phyloP scores from a whole-genome alignment of 352 stramenopile species.

The Phytophthora uliginosa region DNA sequence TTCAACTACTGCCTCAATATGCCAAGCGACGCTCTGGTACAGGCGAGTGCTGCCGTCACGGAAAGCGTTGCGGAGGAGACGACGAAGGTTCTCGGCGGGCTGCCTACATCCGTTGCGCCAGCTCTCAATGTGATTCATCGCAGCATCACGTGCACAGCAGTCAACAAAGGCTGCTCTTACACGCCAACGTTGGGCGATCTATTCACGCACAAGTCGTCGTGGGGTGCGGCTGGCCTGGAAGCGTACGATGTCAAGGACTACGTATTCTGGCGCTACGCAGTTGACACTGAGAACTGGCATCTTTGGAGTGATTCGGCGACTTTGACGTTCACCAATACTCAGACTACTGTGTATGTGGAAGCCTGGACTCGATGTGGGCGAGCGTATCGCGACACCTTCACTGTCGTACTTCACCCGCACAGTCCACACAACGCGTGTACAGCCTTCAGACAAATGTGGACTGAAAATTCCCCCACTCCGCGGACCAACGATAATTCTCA shows the following conservation, averaged over 20 bases:
- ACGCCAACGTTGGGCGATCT: slow-evolving; percentile 14
- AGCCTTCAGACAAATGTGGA: slow-evolving; percentile 30
- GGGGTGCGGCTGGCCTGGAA: not conserved
- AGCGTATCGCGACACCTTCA: slow-evolving; percentile 35
- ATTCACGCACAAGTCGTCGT: slow-evolving; percentile 9
- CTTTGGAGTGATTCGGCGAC: slow-evolving; percentile 2
- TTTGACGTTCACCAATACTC: slow-evolving; percentile 36
- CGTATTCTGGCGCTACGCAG: slow-evolving; percentile 66
- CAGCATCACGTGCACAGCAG: slow-evolving; percentile 25
- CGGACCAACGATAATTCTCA: not conserved
- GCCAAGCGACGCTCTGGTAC: slow-evolving; percentile 6
- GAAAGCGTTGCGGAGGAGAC: slow-evolving; percentile 1
- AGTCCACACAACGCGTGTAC: slow-evolving; percentile 24
- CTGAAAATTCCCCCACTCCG: slow-evolving; percentile 16
- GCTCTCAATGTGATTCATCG: slow-evolving; percentile 18
- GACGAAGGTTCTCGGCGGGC: slow-evolving; percentile 9
- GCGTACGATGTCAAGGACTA: slow-evolving; percentile 18
- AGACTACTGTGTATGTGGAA: slow-evolving; percentile 54
- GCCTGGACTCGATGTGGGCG: slow-evolving; percentile 66
- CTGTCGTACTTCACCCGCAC: slow-evolving; percentile 47
- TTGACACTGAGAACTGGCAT: slow-evolving; percentile 19
- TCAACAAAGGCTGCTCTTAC: slow-evolving; percentile 21
- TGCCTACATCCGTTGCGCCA: slow-evolving; percentile 5
- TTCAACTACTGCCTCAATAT: slow-evolving; percentile 30
- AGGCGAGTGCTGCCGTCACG: slow-evolving; percentile 5